These are phyloP conservation scores for Avena sativa DNA, from an alignment of 176 grass and related monocot species.

Conservation along the genomic window DNA sequence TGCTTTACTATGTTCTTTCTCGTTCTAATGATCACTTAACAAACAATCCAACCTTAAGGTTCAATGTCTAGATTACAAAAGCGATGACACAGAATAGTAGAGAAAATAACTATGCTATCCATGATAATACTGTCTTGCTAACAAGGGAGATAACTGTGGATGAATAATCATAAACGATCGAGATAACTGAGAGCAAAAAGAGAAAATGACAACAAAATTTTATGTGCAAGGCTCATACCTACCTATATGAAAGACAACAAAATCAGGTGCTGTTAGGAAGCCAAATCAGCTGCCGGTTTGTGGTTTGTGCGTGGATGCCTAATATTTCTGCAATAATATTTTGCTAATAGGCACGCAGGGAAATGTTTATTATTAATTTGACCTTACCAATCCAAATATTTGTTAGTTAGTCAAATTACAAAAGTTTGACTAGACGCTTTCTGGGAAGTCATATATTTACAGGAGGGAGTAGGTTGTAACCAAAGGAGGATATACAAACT, in stretches of 20 bases:
- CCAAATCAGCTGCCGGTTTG: too few species aligned
- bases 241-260: too few species aligned
- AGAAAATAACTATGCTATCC: too few species aligned
- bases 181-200: not conserved
- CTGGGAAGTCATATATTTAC: not conserved
- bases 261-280: too few species aligned
- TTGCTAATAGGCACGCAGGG: not conserved
- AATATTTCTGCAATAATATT: not conserved
- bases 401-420: not conserved
- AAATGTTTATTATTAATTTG: not conserved
- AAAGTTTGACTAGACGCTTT: not conserved
- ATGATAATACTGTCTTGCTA: too few species aligned
- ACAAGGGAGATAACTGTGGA: not conserved
- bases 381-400: not conserved
- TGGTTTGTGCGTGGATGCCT: not conserved
- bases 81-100: not conserved
- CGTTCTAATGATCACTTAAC: not conserved
- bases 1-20: not conserved
- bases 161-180: not conserved
- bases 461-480: not conserved
- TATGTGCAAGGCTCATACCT: not conserved
- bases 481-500: slow-evolving; percentile 6
- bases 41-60: not conserved
- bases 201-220: not conserved
- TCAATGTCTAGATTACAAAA: not conserved